phyloP scores from a whole-genome alignment of 768 basidiomycete species.

The Amanita rimosa region DNA sequence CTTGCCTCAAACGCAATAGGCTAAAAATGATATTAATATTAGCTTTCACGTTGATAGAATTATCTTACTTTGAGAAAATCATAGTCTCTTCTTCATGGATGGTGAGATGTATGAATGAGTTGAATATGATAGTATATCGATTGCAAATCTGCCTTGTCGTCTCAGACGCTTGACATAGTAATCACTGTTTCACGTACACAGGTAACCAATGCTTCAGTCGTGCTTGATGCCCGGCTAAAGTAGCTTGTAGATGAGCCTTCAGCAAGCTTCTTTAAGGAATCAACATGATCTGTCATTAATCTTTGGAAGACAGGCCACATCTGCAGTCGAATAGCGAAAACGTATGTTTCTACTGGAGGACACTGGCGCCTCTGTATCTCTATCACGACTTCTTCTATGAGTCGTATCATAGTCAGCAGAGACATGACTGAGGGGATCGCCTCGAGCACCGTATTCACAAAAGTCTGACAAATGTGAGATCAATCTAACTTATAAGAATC shows the following conservation, averaged over 20 bases:
- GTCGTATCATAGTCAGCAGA: conserved; percentile 82
- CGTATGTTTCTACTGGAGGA: conserved; percentile 69
- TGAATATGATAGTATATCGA: conserved; percentile 75
- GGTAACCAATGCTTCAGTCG: conserved; percentile 60
- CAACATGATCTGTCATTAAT: conserved; percentile 73
- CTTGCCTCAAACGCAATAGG: conserved; percentile 74
- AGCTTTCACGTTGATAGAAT: neutral
- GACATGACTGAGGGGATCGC: conserved; percentile 65
- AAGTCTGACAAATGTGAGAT: conserved; percentile 33
- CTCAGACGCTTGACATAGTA: conserved; percentile 5
- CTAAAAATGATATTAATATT: conserved; percentile 26
- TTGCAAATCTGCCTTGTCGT: conserved; percentile 43
- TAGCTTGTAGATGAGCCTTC: conserved; percentile 58
- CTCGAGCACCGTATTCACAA: conserved; percentile 57
- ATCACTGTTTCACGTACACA: conserved; percentile 30
- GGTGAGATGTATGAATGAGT: conserved; percentile 70
- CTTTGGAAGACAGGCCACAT: conserved; percentile 96
- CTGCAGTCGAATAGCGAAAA: conserved; percentile 69
- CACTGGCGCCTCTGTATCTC: conserved; percentile 73
- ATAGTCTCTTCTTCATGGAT: conserved; percentile 86
- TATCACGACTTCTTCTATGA: conserved; percentile 70
- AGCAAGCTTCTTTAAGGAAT: conserved; percentile 71
- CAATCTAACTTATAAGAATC: neutral
- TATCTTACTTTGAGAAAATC: conserved; percentile 84
- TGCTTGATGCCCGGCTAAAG: conserved; percentile 46